Percentiles rank a stretch among this genome's conserved stretches.
phyloP scores from a whole-genome alignment of 768 basidiomycete genomes.

The Trametes punicea region DNA sequence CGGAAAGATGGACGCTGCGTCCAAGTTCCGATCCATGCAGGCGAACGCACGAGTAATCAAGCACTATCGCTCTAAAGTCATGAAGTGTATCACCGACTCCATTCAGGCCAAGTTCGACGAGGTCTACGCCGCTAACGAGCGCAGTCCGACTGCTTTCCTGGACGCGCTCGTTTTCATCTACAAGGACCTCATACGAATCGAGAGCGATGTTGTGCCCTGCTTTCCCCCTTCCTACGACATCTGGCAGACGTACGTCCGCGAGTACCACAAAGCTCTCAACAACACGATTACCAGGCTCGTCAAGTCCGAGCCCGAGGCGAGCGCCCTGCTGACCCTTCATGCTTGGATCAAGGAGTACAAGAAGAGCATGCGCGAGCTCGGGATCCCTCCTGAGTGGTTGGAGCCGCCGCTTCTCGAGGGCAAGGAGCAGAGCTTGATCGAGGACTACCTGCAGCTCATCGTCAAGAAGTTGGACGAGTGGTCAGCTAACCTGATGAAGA shows the following conservation, averaged over 20 bases:
- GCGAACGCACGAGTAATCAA: constrained; percentile 92
- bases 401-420: constrained; percentile 93
- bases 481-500: constrained; percentile 90
- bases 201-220: constrained; percentile 83
- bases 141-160: constrained; percentile 70
- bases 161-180: constrained; percentile 86
- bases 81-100: constrained; percentile 74
- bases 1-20: constrained; percentile 87
- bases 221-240: constrained; percentile 95
- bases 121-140: constrained; percentile 58
- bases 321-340: constrained; percentile 77
- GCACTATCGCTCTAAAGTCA: constrained; percentile 89
- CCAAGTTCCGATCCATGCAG: constrained; percentile 90
- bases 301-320: constrained; percentile 80
- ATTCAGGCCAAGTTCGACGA: constrained; percentile 69
- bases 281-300: constrained; percentile 66
- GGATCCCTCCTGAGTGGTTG: constrained; percentile 73
- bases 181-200: constrained; percentile 91
- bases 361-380: constrained; percentile 91
- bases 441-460: constrained; percentile 92
- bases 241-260: constrained; percentile 74
- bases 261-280: constrained; percentile 88
- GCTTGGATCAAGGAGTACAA: constrained; percentile 97
- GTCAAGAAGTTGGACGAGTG: constrained; percentile 96
- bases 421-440: constrained; percentile 89